Evolutionary conservation across 768 basidiomycete species (phyloP).

Genomic region (Boletus pseudo-olivaceus): DNA sequence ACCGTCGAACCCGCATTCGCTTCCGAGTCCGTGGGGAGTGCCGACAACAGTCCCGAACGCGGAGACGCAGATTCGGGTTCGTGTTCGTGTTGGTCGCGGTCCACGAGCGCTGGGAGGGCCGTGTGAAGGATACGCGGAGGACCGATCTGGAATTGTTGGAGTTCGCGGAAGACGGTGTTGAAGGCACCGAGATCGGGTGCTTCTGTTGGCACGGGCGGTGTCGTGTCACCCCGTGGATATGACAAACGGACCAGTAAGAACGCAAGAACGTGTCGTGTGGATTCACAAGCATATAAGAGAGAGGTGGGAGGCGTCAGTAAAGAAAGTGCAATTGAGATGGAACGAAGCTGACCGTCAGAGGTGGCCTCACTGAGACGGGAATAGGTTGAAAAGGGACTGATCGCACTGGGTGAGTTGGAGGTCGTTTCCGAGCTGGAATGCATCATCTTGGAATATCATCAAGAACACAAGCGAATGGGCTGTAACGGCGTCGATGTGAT

Average conservation of each 20-base stretch:
- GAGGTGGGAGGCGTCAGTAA: not conserved
- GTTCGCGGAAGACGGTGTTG: conserved; percentile 63
- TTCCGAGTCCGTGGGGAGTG: conserved; percentile 32
- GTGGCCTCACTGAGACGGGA: conserved; percentile 47
- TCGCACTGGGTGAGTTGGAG: conserved; percentile 31
- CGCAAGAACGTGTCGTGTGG: conserved; percentile 1
- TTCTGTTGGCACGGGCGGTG: conserved; percentile 34
- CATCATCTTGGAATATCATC: conserved; percentile 27
- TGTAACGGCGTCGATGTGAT: not conserved
- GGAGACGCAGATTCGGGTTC: conserved; percentile 30
- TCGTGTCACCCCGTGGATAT: conserved; percentile 8
- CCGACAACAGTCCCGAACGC: conserved; percentile 21
- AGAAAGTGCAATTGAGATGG: not conserved
- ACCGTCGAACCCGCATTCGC: conserved; percentile 56
- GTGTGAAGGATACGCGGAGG: conserved; percentile 24
- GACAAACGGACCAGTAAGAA: conserved; percentile 3
- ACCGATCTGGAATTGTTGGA: conserved; percentile 54
- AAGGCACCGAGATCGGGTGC: conserved; percentile 74
- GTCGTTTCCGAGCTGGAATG: conserved; percentile 36
- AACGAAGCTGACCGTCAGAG: conserved; percentile 41
- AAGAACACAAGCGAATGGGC: conserved; percentile 5
- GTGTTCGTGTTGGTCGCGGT: conserved; percentile 20
- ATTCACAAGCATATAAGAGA: not conserved
- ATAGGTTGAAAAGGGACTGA: conserved; percentile 39
- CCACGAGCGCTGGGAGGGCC: conserved; percentile 9